Evolutionary conservation across 768 basidiomycete species (phyloP).

Genomic region (Tylopilus rubrobrunneus): DNA sequence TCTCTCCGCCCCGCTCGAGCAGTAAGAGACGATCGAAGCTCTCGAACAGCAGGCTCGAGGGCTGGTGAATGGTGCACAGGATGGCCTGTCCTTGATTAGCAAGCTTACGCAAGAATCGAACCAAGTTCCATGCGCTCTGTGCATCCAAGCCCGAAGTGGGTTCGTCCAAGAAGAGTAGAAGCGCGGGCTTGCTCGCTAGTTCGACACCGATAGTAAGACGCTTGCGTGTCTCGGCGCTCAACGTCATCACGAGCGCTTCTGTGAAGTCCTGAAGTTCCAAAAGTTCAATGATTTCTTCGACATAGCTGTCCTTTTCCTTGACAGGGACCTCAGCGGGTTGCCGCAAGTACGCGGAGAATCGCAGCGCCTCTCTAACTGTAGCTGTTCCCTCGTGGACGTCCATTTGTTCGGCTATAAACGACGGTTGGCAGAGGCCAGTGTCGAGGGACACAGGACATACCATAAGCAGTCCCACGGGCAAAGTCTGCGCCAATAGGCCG

Average conservation of each 20-base stretch:
- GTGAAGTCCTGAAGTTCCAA: conserved; percentile 81
- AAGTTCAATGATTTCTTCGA: conserved; percentile 80
- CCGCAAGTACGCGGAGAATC: conserved; percentile 81
- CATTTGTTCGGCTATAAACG: conserved; percentile 67
- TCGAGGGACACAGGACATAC: conserved; percentile 33
- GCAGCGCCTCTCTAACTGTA: conserved; percentile 80
- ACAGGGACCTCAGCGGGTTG: conserved; percentile 65
- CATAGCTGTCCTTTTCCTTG: conserved; percentile 75
- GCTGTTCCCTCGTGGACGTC: conserved; percentile 81
- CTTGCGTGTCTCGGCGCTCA: conserved; percentile 71
- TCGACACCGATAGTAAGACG: conserved; percentile 91
- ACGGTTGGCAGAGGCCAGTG: conserved; percentile 20
- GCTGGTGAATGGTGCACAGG: conserved; percentile 88
- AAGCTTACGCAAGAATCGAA: conserved; percentile 78
- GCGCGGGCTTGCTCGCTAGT: conserved; percentile 64
- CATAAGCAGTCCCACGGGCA: conserved; percentile 74
- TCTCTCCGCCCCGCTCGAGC: conserved; percentile 76
- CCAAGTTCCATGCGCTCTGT: conserved; percentile 75
- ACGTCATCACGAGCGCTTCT: conserved; percentile 74
- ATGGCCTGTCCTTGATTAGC: conserved; percentile 86
- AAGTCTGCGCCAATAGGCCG: conserved; percentile 56
- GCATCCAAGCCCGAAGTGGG: conserved; percentile 57
- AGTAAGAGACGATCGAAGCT: conserved; percentile 74
- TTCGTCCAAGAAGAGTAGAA: conserved; percentile 34
- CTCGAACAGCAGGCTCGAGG: conserved; percentile 81